phyloP scores from a whole-genome alignment of 345 rosid genomes.

The Geranium brycei region DNA sequence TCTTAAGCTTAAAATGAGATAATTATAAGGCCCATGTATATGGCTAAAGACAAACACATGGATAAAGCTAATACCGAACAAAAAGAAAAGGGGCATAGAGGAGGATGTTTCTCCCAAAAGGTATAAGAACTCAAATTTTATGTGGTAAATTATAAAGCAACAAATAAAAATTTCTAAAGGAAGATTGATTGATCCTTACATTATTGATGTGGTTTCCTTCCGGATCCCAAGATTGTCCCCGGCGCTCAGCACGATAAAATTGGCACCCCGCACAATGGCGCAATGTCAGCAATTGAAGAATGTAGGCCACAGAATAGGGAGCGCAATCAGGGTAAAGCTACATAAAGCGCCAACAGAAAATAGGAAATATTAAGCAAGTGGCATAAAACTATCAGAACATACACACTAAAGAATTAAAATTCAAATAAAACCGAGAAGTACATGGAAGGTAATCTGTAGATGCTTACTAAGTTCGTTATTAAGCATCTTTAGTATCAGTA shows the following conservation, averaged over 20 bases:
- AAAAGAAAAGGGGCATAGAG: neutral
- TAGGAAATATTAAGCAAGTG: neutral
- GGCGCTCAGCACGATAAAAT: conserved; percentile 70
- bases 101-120: neutral
- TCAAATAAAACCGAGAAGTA: no score
- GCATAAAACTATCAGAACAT: neutral
- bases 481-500: no score
- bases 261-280: conserved; percentile 88
- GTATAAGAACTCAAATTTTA: no score
- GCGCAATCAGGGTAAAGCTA: conserved; percentile 96
- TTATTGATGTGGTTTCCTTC: conserved; percentile 64
- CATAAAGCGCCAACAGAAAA: conserved; percentile 9
- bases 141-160: neutral
- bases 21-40: neutral
- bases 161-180: neutral
- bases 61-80: neutral
- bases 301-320: conserved; percentile 68
- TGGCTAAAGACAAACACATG: neutral
- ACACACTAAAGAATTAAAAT: no score
- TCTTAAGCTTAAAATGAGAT: no score
- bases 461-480: neutral
- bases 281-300: conserved; percentile 63
- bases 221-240: conserved; percentile 69
- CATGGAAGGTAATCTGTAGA: neutral
- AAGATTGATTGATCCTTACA: conserved; percentile 23